Conservation (phyloP, 2,329 filamentous ascomycete species). For the Alternaria panax region DNA sequence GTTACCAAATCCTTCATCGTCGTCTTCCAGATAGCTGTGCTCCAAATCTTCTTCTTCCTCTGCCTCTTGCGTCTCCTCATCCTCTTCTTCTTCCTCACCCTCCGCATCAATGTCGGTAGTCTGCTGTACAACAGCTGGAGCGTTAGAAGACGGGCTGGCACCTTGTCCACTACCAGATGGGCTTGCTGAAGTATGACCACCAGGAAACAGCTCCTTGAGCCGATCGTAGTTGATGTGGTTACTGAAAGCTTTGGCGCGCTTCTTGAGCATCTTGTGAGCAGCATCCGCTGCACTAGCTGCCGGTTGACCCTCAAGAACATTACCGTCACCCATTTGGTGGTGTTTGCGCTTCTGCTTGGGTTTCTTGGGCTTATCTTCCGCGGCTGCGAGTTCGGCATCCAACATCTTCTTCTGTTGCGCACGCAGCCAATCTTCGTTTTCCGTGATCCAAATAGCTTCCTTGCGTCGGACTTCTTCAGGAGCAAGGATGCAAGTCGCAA, state of each 20-base stretch:
- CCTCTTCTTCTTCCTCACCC: conserved; percentile 31
- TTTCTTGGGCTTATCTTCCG: conserved; percentile 58
- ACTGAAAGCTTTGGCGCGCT: conserved; percentile 53
- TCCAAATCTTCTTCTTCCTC: conserved; percentile 51
- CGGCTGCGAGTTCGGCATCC: conserved; percentile 70
- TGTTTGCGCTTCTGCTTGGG: conserved; percentile 55
- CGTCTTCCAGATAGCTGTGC: conserved; percentile 52
- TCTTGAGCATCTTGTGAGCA: conserved; percentile 55
- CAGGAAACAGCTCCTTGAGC: conserved; percentile 52
- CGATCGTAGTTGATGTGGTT: conserved; percentile 57
- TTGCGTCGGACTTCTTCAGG: conserved; percentile 80
- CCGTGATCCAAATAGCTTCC: conserved; percentile 91
- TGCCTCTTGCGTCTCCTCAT: conserved; percentile 45
- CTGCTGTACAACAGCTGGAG: conserved; percentile 15
- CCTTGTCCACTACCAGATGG: conserved; percentile 31
- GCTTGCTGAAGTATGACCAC: conserved; percentile 20
- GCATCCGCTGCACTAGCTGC: conserved; percentile 55
- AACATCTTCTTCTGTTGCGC: conserved; percentile 85
- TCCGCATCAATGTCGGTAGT: conserved; percentile 22
- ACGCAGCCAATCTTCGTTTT: conserved; percentile 93
- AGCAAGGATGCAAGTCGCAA: conserved; percentile 77
- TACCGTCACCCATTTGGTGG: conserved; percentile 50
- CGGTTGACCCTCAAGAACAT: conserved; percentile 54
- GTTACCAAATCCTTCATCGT: conserved; percentile 54
- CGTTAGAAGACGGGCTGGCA: conserved; percentile 27